Conservation (phyloP, 495 filamentous ascomycete genomes). For the Jackrogersella multiformis region DNA sequence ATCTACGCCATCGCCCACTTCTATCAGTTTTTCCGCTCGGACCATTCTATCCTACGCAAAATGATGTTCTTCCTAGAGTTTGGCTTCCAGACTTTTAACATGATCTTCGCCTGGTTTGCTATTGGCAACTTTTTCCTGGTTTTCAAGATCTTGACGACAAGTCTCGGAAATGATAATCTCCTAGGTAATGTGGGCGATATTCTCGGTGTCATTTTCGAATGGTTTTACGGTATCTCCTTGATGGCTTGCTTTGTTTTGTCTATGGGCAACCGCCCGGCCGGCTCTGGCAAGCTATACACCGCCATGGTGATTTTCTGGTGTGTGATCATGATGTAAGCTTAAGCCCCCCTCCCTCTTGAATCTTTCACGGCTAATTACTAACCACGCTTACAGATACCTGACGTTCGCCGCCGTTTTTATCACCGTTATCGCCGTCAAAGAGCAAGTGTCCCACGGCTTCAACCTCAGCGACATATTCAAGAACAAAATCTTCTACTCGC, state of each 20-base stretch:
- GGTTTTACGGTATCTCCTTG: constrained; percentile 91
- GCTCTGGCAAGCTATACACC: constrained; percentile 92
- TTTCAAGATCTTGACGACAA: constrained; percentile 94
- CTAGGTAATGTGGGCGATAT: constrained; percentile 78
- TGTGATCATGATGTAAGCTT: constrained; percentile 83
- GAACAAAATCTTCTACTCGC: constrained; percentile 89
- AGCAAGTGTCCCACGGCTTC: constrained; percentile 71
- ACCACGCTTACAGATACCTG: constrained; percentile 69
- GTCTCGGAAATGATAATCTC: constrained; percentile 72
- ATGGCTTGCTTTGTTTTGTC: constrained; percentile 96
- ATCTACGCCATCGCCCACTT: constrained; percentile 95
- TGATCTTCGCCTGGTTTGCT: constrained; percentile 99
- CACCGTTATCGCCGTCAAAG: constrained; percentile 83
- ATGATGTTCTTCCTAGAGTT: constrained; percentile 92
- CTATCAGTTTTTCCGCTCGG: constrained; percentile 91
- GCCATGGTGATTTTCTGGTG: constrained; percentile 98
- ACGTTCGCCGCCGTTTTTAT: constrained; percentile 96
- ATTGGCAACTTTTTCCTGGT: constrained; percentile 99
- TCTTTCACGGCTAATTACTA: constrained; percentile 16
- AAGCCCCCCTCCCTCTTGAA: not conserved
- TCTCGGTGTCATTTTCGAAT: constrained; percentile 91
- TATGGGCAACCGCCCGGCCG: constrained; percentile 94
- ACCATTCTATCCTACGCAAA: constrained; percentile 88
- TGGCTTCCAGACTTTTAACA: constrained; percentile 90
- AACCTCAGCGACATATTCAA: constrained; percentile 75